phyloP scores from a whole-genome alignment of 202 grass and related monocot genomes.

The Setaria viridis region DNA sequence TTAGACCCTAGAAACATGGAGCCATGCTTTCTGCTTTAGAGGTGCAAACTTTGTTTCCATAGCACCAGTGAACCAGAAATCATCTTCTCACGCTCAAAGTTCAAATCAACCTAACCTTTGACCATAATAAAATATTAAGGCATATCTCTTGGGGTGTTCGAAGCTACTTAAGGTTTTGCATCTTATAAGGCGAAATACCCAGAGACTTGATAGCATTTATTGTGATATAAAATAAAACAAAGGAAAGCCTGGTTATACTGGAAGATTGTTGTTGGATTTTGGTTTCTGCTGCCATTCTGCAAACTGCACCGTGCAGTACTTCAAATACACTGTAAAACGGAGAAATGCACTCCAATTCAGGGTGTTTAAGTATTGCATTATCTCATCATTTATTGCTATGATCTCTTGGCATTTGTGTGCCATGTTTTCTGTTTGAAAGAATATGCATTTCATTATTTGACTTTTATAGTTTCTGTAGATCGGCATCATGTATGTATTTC shows the following conservation, averaged over 20 bases:
- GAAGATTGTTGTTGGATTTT: background rate
- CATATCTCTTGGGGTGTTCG: background rate
- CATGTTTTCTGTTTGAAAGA: background rate
- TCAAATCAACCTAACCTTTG: background rate
- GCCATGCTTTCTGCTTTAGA: background rate
- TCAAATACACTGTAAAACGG: background rate
- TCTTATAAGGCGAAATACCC: background rate
- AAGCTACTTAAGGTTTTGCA: background rate
- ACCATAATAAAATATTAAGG: background rate
- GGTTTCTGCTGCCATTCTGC: background rate
- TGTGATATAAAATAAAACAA: background rate
- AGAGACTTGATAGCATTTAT: too few species aligned
- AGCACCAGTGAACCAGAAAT: background rate
- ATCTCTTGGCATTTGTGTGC: background rate
- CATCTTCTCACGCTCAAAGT: background rate
- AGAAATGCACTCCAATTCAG: background rate
- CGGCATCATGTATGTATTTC: background rate
- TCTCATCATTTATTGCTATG: background rate
- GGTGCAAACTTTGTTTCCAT: background rate
- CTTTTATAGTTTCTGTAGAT: background rate
- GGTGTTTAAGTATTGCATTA: background rate
- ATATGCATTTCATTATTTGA: background rate
- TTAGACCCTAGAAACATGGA: background rate
- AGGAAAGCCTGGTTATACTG: background rate
- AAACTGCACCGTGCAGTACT: background rate